Percentiles rank a stretch among this genome's conserved stretches.
Evolutionary conservation across 768 basidiomycete genomes (phyloP).

Genomic region (Auricularia auricula-judae): DNA sequence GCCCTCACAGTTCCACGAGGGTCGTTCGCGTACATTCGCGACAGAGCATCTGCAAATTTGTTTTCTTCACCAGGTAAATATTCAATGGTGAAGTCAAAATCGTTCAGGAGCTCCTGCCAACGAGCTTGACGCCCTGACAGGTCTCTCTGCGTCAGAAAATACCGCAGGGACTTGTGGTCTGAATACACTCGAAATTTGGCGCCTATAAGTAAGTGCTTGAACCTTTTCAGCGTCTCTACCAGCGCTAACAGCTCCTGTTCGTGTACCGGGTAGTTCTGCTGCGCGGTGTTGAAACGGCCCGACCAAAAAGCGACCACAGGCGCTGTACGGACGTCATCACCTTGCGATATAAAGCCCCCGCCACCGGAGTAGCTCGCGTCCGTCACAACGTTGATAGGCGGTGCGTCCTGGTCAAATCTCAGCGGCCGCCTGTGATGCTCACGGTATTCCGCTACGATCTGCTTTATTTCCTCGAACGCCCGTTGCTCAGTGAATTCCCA

Average conservation of each 20-base stretch:
- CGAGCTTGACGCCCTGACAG: constrained; percentile 24
- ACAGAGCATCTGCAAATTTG: constrained; percentile 18
- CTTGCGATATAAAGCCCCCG: constrained; percentile 20
- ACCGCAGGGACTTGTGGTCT: constrained; percentile 20
- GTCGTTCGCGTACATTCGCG: not conserved
- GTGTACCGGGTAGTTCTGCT: constrained; percentile 24
- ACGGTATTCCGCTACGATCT: constrained; percentile 1
- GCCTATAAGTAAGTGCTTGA: constrained; percentile 20
- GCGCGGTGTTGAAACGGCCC: constrained; percentile 24
- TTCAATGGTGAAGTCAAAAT: constrained; percentile 21
- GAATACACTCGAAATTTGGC: constrained; percentile 19
- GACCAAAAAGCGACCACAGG: constrained; percentile 24
- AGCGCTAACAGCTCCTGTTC: constrained; percentile 19
- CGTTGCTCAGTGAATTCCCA: constrained; percentile 2
- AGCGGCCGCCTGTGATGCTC: not conserved
- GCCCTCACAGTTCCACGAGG: not conserved
- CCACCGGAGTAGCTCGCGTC: constrained; percentile 23
- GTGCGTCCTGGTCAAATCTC: constrained; percentile 11
- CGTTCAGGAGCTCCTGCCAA: constrained; percentile 25
- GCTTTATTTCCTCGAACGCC: constrained; percentile 8
- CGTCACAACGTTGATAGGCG: constrained; percentile 19
- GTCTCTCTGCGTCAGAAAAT: constrained; percentile 22
- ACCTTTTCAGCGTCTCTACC: constrained; percentile 16
- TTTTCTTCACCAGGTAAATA: constrained; percentile 24
- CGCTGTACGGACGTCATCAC: constrained; percentile 15